Evolutionary conservation across 2,329 filamentous ascomycete species (phyloP).

Genomic region (Arthroderma uncinatum): DNA sequence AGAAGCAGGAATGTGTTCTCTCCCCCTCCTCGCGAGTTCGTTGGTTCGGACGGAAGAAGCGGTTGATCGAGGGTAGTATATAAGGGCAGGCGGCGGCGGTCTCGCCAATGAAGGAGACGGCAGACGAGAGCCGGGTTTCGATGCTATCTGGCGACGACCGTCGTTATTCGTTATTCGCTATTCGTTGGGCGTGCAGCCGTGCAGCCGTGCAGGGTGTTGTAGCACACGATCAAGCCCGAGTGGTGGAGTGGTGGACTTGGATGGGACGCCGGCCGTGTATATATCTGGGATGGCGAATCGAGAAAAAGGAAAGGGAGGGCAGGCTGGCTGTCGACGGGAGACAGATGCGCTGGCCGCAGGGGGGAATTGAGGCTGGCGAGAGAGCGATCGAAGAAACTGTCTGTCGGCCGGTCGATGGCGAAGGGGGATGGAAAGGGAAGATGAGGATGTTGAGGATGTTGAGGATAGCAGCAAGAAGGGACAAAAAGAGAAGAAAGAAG

Average conservation of each 20-base stretch:
- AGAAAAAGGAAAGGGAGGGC: background rate
- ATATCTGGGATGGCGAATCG: background rate
- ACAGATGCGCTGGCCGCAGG: too few relatives aligned
- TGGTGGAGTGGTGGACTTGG: background rate
- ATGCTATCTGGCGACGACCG: background rate
- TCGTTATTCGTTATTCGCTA: background rate
- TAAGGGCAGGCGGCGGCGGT: background rate
- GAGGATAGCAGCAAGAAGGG: too few relatives aligned
- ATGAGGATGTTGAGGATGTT: too few relatives aligned
- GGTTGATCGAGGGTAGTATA: background rate
- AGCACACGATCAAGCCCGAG: conserved; percentile 3
- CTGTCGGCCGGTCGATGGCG: too few relatives aligned
- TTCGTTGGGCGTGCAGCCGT: conserved; percentile 5
- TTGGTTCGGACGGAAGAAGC: background rate
- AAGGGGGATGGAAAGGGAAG: background rate
- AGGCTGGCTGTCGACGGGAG: too few relatives aligned
- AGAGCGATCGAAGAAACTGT: too few relatives aligned
- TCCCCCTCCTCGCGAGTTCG: background rate
- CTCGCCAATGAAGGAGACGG: background rate
- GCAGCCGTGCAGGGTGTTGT: conserved; percentile 1
- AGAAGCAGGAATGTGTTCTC: background rate
- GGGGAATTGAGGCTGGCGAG: too few relatives aligned
- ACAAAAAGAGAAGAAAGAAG: too few relatives aligned
- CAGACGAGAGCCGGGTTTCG: too few relatives aligned
- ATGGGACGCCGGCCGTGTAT: background rate